A percentile compares a stretch with the other conserved stretches of the same genome.
Evolutionary conservation across 2,329 filamentous ascomycete genomes (phyloP).

Genomic region (Anthostomella pinea): DNA sequence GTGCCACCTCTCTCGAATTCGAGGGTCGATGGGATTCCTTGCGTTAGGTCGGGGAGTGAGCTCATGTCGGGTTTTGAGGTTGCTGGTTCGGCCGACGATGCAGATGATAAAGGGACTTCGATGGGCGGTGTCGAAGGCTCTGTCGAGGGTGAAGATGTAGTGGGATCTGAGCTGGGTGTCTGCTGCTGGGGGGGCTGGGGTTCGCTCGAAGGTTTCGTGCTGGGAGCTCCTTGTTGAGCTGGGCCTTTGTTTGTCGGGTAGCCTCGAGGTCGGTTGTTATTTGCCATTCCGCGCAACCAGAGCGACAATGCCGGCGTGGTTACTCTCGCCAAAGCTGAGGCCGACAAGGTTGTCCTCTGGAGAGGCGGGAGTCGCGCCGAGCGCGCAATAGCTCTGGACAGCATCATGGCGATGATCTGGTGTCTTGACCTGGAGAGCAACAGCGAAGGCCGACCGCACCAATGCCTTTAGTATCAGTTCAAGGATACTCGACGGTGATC

Average conservation of each 20-base stretch:
- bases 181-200: conserved; percentile 10
- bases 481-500: too few species aligned
- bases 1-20: conserved; percentile 65
- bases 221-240: conserved; percentile 3
- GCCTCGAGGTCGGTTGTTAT: conserved; percentile 31
- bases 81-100: conserved; percentile 37
- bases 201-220: conserved; percentile 2
- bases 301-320: conserved; percentile 31
- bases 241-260: conserved; percentile 2
- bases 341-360: conserved; percentile 23
- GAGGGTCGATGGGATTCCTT: conserved; percentile 89
- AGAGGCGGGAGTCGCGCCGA: conserved; percentile 34
- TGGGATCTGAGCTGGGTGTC: too few species aligned
- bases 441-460: too few species aligned
- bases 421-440: neutral
- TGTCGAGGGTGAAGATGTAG: too few species aligned
- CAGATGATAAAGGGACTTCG: too few species aligned
- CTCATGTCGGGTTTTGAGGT: conserved; percentile 48
- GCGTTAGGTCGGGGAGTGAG: conserved; percentile 85
- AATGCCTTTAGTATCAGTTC: too few species aligned
- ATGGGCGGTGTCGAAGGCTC: too few species aligned
- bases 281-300: conserved; percentile 45
- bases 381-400: conserved; percentile 38
- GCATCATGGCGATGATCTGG: conserved; percentile 29
- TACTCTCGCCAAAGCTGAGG: conserved; percentile 29